phyloP scores from a whole-genome alignment of 73 alveolate genomes.

The Tetrahymena thermophila region DNA sequence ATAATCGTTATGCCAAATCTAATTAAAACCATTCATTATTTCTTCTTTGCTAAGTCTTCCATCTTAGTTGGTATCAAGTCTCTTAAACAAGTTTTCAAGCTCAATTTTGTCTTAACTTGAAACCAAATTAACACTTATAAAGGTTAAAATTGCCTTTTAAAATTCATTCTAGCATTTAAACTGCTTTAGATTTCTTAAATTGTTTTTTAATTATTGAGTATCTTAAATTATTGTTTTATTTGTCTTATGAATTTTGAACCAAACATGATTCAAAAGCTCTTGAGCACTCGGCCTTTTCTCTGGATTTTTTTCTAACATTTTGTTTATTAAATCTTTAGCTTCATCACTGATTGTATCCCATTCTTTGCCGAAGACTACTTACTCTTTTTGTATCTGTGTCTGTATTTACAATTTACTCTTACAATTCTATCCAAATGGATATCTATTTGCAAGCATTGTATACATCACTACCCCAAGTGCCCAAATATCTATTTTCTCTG shows the following conservation, averaged over 20 bases:
- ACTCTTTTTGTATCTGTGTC: neutral
- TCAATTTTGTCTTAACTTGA: slow-evolving; percentile 10
- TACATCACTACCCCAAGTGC: neutral
- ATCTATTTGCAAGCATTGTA: neutral
- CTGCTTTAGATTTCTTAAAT: neutral
- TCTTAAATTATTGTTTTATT: neutral
- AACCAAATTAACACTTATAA: neutral
- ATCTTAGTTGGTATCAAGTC: slow-evolving; percentile 42
- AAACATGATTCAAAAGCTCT: slow-evolving; percentile 60
- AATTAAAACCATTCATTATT: slow-evolving; percentile 30
- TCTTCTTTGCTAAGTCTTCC: slow-evolving; percentile 50
- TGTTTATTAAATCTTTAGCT: slow-evolving; percentile 57
- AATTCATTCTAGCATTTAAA: neutral
- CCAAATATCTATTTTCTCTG: neutral
- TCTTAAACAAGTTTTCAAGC: neutral
- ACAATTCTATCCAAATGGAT: neutral
- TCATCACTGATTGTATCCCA: slow-evolving; percentile 30
- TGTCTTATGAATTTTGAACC: slow-evolving; percentile 47
- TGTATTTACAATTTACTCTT: neutral
- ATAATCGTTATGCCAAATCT: slow-evolving; percentile 17
- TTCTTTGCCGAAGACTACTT: neutral
- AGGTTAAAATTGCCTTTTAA: neutral
- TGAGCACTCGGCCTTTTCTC: slow-evolving; percentile 47
- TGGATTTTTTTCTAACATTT: slow-evolving; percentile 64
- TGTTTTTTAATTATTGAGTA: neutral